phyloP scores from a whole-genome alignment of 208 protist genomes.

The Balamuthia mandrillaris region DNA sequence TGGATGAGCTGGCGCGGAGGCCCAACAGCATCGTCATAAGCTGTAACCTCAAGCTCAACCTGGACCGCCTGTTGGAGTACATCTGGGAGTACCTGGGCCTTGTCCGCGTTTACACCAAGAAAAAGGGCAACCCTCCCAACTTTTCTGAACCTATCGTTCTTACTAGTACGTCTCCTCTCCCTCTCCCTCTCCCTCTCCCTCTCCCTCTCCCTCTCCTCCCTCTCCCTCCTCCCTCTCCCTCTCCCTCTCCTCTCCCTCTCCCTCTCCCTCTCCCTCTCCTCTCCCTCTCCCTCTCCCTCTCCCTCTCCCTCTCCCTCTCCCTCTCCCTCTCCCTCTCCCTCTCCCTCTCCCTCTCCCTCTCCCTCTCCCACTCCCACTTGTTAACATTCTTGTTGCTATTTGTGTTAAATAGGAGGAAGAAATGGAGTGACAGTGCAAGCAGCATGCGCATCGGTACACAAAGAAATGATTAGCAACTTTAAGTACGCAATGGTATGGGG shows the following conservation, averaged over 20 bases:
- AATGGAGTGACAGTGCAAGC: too few species aligned
- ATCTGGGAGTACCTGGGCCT: constrained; percentile 94
- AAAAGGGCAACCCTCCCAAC: constrained; percentile 87
- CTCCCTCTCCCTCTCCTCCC: too few species aligned
- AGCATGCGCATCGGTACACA: neutral
- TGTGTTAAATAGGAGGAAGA: too few species aligned
- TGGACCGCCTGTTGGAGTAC: constrained; percentile 86
- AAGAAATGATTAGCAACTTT: constrained; percentile 47
- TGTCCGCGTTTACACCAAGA: constrained; percentile 95
- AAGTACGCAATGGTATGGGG: constrained; percentile 88
- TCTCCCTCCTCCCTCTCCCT: too few species aligned
- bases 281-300: neutral
- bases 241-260: neutral
- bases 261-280: neutral
- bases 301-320: too few species aligned
- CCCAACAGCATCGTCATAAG: constrained; percentile 76
- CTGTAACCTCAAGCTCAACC: constrained; percentile 45
- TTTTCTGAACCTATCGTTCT: constrained; percentile 89
- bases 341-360: too few species aligned
- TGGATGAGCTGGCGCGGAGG: constrained; percentile 86
- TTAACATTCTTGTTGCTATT: neutral
- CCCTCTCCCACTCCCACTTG: neutral
- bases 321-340: too few species aligned
- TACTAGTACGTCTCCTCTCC: too few species aligned
- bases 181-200: too few species aligned